Evolutionary conservation across 1,284 basidiomycete genomes (phyloP).

Genomic region (Irpex sp.): DNA sequence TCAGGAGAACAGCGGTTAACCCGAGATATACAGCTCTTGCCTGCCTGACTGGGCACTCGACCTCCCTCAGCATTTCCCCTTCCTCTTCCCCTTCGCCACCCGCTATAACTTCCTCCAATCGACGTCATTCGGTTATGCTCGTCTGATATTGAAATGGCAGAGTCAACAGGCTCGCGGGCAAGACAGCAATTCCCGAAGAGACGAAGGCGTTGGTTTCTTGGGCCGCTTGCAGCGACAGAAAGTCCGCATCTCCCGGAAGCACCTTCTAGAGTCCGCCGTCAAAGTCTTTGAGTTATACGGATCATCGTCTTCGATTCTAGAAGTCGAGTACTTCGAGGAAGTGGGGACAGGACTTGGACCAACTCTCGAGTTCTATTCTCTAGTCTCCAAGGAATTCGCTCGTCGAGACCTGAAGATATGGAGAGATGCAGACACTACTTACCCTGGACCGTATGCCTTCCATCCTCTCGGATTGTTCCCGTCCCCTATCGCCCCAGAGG

Average conservation of each 20-base stretch:
- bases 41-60: slow-evolving; percentile 96
- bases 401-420: slow-evolving; percentile 84
- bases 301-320: slow-evolving; percentile 86
- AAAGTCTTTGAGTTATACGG: slow-evolving; percentile 98
- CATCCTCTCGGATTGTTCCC: slow-evolving; percentile 89
- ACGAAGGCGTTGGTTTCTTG: slow-evolving; percentile 89
- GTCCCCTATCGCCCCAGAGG: slow-evolving; percentile 65
- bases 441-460: slow-evolving; percentile 64
- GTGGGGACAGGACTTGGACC: slow-evolving; percentile 97
- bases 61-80: slow-evolving; percentile 91
- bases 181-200: slow-evolving; percentile 64
- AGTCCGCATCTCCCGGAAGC: slow-evolving; percentile 91
- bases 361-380: slow-evolving; percentile 96
- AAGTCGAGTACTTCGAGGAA: slow-evolving; percentile 99
- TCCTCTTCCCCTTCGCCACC: slow-evolving; percentile 97
- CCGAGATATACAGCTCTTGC: slow-evolving; percentile 60
- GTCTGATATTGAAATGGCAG: slow-evolving; percentile 88
- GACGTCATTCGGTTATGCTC: slow-evolving; percentile 94
- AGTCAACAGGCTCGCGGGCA: slow-evolving; percentile 73
- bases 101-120: slow-evolving; percentile 96
- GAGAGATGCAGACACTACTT: slow-evolving; percentile 75
- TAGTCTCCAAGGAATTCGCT: slow-evolving; percentile 92
- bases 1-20: neutral
- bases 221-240: slow-evolving; percentile 93
- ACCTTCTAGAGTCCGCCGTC: slow-evolving; percentile 94